Evolutionary conservation across 768 basidiomycete species (phyloP), one percentile per base, ranked within the genome.

Genomic region (Leccinum rimulosum): DNA sequence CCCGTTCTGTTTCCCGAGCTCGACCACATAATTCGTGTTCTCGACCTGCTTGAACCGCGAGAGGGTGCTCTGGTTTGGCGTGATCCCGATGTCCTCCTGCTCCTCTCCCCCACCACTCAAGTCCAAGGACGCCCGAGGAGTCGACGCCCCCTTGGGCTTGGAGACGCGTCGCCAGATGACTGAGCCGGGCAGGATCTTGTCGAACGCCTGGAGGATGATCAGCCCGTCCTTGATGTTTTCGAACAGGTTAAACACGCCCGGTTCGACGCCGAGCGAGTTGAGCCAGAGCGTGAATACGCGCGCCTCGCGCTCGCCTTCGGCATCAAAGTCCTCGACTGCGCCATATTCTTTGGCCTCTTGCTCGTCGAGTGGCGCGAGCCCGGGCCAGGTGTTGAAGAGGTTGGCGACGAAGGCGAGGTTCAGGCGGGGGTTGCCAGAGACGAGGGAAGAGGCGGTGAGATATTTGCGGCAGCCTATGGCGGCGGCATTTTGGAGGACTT

Each of bases 321-420:
- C 97, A 62, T 99, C 97, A 66, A 99, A 99, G 76, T 98, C 97
- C 68, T 98, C 96, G 36, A 99, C 84, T 0, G 79, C 84, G 25
- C 91, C 91, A 60, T 92, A 92, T 65, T 91, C 90, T 61, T 96
- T 94, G 5, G 90, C 90, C 71, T 98, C 95, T 70, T 93, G 84
- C 68, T 95, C 94, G 69, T 96, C 95, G 49, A 98, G 84, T 2
- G 96, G 96, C 61, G 84, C 97, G 33, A 98, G 87, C 0, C 96
- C 93, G 0, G 96, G 97, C 75, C 91, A 87, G 2, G 93, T 98
- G 79, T 99, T 99, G 84, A 99, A 99, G 55, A 99, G 83, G 75
- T 98, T 96, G 43, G 97, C 97, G 59, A 98, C 96, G 72, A 98
- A 99, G 14, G 94, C 94, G 56, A 99, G 89, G 75, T 99, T 99